These are phyloP conservation scores for Neonectria neomacrospora DNA, from an alignment of 2,329 filamentous ascomycete species.

Conservation along the genomic window DNA sequence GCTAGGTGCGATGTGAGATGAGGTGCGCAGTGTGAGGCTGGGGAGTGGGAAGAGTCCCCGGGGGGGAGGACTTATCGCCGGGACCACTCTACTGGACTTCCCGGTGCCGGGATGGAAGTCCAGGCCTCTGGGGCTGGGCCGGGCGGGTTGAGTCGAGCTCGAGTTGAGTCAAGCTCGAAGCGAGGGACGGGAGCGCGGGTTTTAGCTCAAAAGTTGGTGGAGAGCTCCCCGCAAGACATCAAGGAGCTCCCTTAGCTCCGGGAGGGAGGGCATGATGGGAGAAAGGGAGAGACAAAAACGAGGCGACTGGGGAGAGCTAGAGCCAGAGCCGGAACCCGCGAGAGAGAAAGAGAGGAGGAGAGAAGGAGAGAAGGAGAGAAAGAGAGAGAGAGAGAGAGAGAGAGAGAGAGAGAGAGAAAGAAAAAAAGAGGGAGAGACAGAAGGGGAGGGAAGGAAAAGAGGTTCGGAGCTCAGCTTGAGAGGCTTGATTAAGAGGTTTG, in stretches of 20 bases:
- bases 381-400: no score
- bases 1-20: no score
- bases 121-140: neutral
- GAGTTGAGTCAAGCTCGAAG: constrained; percentile 1
- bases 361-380: no score
- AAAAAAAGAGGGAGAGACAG: no score
- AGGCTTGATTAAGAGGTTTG: no score
- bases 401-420: no score
- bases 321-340: no score
- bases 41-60: neutral
- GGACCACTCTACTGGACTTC: neutral
- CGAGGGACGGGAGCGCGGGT: constrained; percentile 3
- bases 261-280: neutral
- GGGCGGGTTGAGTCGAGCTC: neutral
- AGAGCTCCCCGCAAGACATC: neutral
- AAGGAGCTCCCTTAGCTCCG: constrained; percentile 5
- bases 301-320: neutral
- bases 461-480: no score
- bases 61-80: neutral
- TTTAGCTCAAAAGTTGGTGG: neutral
- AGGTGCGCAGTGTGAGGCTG: neutral
- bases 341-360: neutral
- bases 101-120: neutral
- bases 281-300: neutral
- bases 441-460: no score